These are phyloP conservation scores for Powellomyces hirtus DNA, from an alignment of 192 early-diverging fungal species.

Conservation along the genomic window DNA sequence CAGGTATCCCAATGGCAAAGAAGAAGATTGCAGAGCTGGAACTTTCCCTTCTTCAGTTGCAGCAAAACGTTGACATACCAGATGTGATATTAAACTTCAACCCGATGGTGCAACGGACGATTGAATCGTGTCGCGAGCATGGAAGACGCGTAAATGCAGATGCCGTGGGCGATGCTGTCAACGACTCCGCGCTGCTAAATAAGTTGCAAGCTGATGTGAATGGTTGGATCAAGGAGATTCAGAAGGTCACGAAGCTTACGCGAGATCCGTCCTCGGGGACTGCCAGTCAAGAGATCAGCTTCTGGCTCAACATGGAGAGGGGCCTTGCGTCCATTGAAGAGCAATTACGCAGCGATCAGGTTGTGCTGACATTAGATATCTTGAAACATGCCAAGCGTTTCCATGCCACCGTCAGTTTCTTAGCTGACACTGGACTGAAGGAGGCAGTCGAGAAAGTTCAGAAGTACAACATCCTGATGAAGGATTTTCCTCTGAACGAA, in stretches of 20 bases:
- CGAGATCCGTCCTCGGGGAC: slow-evolving; percentile 90
- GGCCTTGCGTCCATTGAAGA: slow-evolving; percentile 91
- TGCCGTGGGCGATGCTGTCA: slow-evolving; percentile 63
- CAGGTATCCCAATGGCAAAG: slow-evolving; percentile 90
- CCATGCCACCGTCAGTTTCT: slow-evolving; percentile 96
- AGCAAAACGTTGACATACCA: slow-evolving; percentile 99
- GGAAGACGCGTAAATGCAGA: slow-evolving; percentile 69
- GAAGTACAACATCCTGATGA: slow-evolving; percentile 98
- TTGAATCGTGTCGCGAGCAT: slow-evolving; percentile 61
- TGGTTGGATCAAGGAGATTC: slow-evolving; percentile 99
- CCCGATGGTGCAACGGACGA: slow-evolving; percentile 64
- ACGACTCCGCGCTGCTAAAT: slow-evolving; percentile 88
- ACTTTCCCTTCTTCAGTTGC: slow-evolving; percentile 87
- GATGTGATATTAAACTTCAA: slow-evolving; percentile 85
- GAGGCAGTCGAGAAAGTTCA: slow-evolving; percentile 87
- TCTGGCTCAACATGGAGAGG: slow-evolving; percentile 97
- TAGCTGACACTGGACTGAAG: slow-evolving; percentile 96
- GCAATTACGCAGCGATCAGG: slow-evolving; percentile 82
- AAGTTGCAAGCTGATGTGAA: slow-evolving; percentile 94
- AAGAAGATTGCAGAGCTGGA: slow-evolving; percentile 99
- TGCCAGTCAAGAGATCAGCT: slow-evolving; percentile 98
- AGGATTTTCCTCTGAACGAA: slow-evolving; percentile 97
- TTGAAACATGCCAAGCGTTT: slow-evolving; percentile 97
- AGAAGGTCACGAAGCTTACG: slow-evolving; percentile 93
- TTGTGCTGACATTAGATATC: slow-evolving; percentile 87